A percentile compares a stretch with the other conserved stretches of the same genome.
Conservation (phyloP, 2,329 filamentous ascomycete genomes). For the Cladobotryum mycophilum region DNA sequence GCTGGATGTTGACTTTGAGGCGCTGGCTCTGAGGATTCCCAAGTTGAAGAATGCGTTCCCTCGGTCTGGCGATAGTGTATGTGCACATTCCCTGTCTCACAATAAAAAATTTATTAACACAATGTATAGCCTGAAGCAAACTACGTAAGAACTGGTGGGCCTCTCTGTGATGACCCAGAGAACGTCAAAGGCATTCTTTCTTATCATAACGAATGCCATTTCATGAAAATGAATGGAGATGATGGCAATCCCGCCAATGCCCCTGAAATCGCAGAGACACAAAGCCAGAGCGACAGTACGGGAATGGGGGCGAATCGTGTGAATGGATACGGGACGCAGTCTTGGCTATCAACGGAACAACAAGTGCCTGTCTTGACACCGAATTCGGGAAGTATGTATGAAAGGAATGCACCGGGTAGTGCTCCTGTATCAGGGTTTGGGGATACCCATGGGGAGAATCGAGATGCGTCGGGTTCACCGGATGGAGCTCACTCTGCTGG, state of each 20-base stretch:
- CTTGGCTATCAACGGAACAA: slow-evolving; percentile 37
- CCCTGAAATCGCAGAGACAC: slow-evolving; percentile 35
- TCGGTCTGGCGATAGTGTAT: slow-evolving; percentile 46
- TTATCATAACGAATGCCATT: slow-evolving; percentile 40
- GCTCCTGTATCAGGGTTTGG: slow-evolving; percentile 32
- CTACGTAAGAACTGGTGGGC: slow-evolving; percentile 11
- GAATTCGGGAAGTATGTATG: slow-evolving; percentile 27
- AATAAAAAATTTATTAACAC: slow-evolving; percentile 17
- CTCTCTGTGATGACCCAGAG: slow-evolving; percentile 30
- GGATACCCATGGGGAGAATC: slow-evolving; percentile 38
- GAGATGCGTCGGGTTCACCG: slow-evolving; percentile 43
- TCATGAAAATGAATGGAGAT: slow-evolving; percentile 34
- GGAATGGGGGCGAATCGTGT: slow-evolving; percentile 14
- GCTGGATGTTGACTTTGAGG: slow-evolving; percentile 83
- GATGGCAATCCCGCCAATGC: slow-evolving; percentile 33
- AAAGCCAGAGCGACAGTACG: slow-evolving; percentile 19
- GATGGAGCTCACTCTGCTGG: slow-evolving; percentile 45
- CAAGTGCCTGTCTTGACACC: slow-evolving; percentile 32
- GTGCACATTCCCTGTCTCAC: slow-evolving; percentile 20
- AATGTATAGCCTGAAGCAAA: slow-evolving; percentile 13
- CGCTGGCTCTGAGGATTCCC: slow-evolving; percentile 56
- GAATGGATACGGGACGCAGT: slow-evolving; percentile 23
- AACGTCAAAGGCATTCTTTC: slow-evolving; percentile 36
- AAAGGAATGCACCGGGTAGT: slow-evolving; percentile 25
- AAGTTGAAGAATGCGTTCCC: slow-evolving; percentile 50